Evolutionary conservation across 495 filamentous ascomycete genomes (phyloP).

Genomic region (Aspergillus ellipticus): DNA sequence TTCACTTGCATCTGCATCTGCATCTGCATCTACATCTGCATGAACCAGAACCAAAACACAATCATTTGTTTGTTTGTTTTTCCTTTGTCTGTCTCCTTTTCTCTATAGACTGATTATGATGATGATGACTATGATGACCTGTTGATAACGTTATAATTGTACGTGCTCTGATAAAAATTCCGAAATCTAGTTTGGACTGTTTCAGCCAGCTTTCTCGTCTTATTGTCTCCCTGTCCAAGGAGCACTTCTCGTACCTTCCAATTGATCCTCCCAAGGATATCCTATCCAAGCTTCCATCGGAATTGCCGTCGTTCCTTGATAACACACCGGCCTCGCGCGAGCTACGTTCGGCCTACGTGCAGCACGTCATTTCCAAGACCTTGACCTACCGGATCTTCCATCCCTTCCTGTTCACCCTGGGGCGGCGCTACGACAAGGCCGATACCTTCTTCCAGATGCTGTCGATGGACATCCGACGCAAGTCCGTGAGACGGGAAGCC

Average conservation of each 20-base stretch:
- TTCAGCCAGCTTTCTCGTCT: conserved; percentile 55
- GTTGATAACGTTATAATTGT: conserved; percentile 39
- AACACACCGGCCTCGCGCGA: conserved; percentile 49
- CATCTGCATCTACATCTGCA: no score
- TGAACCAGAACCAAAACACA: conserved; percentile 11
- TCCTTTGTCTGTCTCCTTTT: conserved; percentile 19
- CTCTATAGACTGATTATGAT: conserved; percentile 31
- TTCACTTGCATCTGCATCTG: no score
- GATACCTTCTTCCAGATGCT: conserved; percentile 60
- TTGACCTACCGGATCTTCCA: conserved; percentile 61
- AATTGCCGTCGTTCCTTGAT: conserved; percentile 54
- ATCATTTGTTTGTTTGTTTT: conserved; percentile 12
- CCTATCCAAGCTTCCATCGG: conserved; percentile 50
- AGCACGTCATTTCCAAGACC: conserved; percentile 57
- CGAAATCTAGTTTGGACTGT: conserved; percentile 51
- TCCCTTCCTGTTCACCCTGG: conserved; percentile 61
- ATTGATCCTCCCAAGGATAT: conserved; percentile 52
- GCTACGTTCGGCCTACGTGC: conserved; percentile 57
- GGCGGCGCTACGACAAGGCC: conserved; percentile 58
- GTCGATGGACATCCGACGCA: conserved; percentile 58
- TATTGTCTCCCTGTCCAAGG: conserved; percentile 55
- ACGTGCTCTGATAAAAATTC: conserved; percentile 41
- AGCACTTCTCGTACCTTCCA: conserved; percentile 55
- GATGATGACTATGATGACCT: conserved; percentile 23
- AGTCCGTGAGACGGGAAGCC: conserved; percentile 58